Conservation (phyloP, 768 basidiomycete genomes). For the Podaxis sp. region DNA sequence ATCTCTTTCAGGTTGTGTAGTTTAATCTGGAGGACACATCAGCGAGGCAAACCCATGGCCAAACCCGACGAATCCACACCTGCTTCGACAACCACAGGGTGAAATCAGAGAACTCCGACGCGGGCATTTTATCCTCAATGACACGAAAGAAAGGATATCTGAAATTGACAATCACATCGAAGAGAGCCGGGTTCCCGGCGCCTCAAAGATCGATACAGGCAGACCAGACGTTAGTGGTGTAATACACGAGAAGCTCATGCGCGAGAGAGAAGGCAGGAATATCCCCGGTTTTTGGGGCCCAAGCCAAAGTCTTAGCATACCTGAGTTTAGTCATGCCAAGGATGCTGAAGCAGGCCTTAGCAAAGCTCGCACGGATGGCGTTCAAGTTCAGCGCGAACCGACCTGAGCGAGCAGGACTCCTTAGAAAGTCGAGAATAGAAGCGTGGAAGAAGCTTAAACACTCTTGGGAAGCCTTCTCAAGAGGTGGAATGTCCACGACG, state of each 20-base stretch:
- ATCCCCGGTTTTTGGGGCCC: background rate
- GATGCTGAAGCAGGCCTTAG: background rate
- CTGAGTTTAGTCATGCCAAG: background rate
- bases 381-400: background rate
- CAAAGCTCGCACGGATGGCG: background rate
- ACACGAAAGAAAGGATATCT: background rate
- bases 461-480: background rate
- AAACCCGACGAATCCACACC: too few relatives aligned
- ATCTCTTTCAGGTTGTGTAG: background rate
- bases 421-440: slow-evolving; percentile 3
- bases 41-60: background rate
- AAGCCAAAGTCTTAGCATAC: background rate
- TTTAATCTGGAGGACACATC: background rate
- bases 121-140: background rate
- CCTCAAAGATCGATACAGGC: background rate
- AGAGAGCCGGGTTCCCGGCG: background rate
- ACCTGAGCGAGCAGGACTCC: background rate
- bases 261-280: background rate
- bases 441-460: background rate
- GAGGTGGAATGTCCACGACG: background rate
- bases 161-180: background rate
- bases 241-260: background rate
- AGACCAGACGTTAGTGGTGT: background rate
- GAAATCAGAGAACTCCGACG: background rate
- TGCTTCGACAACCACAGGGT: background rate